Evolutionary conservation across 1,139 yeast species (phyloP).

Genomic region (Lodderomyces margitis): DNA sequence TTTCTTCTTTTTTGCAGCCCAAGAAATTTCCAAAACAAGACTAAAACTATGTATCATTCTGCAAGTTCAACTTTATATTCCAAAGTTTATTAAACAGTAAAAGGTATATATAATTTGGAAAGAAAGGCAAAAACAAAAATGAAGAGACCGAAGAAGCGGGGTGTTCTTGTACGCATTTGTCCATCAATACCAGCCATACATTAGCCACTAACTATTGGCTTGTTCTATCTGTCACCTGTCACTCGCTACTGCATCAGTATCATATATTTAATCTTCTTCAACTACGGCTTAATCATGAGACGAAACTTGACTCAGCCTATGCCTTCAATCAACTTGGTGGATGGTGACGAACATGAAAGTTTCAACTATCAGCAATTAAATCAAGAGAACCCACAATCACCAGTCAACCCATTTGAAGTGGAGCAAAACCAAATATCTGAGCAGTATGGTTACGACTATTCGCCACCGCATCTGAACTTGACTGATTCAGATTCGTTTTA

Average conservation of each 20-base stretch:
- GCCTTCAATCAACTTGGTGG: background rate
- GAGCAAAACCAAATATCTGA: background rate
- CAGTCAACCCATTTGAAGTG: slow-evolving; percentile 1
- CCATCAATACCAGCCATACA: no score
- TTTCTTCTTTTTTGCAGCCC: slow-evolving; percentile 2
- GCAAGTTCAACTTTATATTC: no score
- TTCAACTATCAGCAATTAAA: background rate
- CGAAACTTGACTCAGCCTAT: slow-evolving; percentile 11
- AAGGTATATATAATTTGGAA: no score
- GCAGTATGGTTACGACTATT: background rate
- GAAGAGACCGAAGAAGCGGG: no score
- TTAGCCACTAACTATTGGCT: no score
- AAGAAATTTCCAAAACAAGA: background rate
- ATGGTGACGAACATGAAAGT: background rate
- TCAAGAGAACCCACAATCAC: slow-evolving; percentile 1
- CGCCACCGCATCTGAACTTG: slow-evolving; percentile 2
- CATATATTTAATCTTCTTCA: no score
- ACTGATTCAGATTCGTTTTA: slow-evolving; percentile 1
- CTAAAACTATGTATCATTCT: background rate
- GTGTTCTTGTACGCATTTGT: no score
- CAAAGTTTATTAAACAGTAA: no score
- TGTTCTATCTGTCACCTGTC: no score
- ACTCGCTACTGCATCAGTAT: no score
- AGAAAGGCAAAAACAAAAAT: no score
- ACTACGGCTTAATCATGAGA: slow-evolving; percentile 8